These are phyloP conservation scores for Artemisia tridentata DNA, from an alignment of 129 eudicot species.

Conservation along the genomic window DNA sequence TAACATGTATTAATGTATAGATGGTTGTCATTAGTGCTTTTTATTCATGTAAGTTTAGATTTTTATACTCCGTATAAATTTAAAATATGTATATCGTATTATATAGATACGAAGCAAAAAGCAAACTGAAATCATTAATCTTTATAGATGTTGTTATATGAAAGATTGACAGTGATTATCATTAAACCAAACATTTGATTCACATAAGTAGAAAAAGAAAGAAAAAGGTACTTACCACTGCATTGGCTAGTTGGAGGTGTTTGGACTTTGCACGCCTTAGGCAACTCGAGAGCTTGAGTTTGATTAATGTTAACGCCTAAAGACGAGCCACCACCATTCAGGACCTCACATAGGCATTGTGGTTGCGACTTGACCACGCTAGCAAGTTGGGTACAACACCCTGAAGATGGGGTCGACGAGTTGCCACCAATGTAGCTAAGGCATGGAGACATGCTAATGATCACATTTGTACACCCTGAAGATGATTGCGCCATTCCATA, in stretches of 20 bases:
- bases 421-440: conserved; percentile 60
- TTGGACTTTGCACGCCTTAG: conserved; percentile 58
- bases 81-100: not conserved
- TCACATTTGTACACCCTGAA: conserved; percentile 49
- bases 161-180: too few species aligned
- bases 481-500: conserved; percentile 55
- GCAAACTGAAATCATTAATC: too few species aligned
- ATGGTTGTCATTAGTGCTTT: not conserved
- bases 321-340: conserved; percentile 56
- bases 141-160: not conserved
- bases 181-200: not conserved
- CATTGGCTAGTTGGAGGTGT: conserved; percentile 63
- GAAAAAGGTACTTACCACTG: conserved; percentile 40
- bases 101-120: too few species aligned
- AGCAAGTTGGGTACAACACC: conserved; percentile 62
- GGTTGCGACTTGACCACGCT: conserved; percentile 63
- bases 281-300: conserved; percentile 66
- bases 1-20: not conserved
- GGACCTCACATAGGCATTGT: conserved; percentile 57
- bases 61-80: not conserved
- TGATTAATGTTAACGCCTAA: conserved; percentile 65
- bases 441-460: conserved; percentile 77
- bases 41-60: not conserved
- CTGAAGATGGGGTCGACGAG: conserved; percentile 48
- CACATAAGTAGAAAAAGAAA: not conserved